These are phyloP conservation scores for Williopsis jadinii DNA, from an alignment of 1,139 yeast species.

Conservation along the genomic window DNA sequence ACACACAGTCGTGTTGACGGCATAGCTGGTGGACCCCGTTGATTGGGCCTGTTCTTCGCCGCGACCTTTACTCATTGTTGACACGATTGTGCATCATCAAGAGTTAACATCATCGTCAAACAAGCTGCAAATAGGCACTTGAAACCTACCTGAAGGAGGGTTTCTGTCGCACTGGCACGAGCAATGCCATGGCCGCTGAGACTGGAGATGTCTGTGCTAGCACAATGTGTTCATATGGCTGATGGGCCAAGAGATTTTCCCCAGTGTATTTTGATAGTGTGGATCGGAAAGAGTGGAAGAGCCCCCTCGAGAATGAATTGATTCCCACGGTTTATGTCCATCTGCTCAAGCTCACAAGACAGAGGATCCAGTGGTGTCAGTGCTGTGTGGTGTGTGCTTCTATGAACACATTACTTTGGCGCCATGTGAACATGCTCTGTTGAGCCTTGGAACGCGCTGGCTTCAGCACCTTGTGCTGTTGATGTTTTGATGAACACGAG, in stretches of 20 bases:
- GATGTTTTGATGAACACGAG: too few relatives aligned
- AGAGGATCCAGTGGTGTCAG: conserved; percentile 67
- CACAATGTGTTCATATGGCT: too few relatives aligned
- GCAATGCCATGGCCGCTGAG: conserved; percentile 59
- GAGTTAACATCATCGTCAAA: too few relatives aligned
- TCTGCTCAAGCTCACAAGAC: conserved; percentile 58
- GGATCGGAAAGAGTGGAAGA: neutral
- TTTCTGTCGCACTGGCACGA: conserved; percentile 58
- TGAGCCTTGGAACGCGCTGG: too few relatives aligned
- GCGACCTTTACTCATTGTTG: conserved; percentile 41
- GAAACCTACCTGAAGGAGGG: conserved; percentile 18
- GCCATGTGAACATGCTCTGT: conserved; percentile 33
- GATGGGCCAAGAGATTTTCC: conserved; percentile 10
- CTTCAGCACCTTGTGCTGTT: too few relatives aligned
- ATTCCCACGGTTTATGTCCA: conserved; percentile 44
- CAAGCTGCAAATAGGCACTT: too few relatives aligned
- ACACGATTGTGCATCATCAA: too few relatives aligned
- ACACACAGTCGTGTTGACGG: conserved; percentile 50
- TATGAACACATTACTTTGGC: conserved; percentile 20
- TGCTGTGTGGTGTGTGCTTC: conserved; percentile 62
- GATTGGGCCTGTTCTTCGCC: conserved; percentile 61
- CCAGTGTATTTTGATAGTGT: neutral
- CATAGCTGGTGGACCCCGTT: conserved; percentile 59
- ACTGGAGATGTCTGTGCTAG: too few relatives aligned
- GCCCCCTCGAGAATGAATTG: conserved; percentile 13